Evolutionary conservation across 1,284 basidiomycete genomes (phyloP), one percentile per base, ranked within the genome.

Genomic region (Ustilago trichophora): DNA sequence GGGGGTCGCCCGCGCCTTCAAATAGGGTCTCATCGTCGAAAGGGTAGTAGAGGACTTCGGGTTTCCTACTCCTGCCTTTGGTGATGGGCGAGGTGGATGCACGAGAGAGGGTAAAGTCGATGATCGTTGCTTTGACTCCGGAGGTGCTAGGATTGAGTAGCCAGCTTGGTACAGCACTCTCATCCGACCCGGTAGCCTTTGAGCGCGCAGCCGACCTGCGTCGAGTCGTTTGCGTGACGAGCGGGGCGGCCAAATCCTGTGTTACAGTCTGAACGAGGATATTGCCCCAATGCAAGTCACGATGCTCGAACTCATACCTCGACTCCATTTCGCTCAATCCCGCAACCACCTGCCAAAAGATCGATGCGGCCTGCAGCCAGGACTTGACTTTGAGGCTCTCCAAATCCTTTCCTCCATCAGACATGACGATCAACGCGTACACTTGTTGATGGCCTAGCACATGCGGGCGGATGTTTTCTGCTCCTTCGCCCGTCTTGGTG

Each of bases 201-300:
- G n/a, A n/a, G n/a, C n/a, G n/a, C n/a, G n/a, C n/a, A n/a, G n/a
- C n/a, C n/a, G n/a, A n/a, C n/a, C n/a, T n/a, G n/a, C n/a, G n/a
- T n/a, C n/a, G n/a, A n/a, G n/a, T n/a, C n/a, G n/a, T n/a, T n/a
- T n/a, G n/a, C n/a, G n/a, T n/a, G n/a, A n/a, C n/a, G n/a, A n/a
- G n/a, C n/a, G n/a, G n/a, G n/a, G n/a, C n/a, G n/a, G n/a, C n/a
- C n/a, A n/a, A n/a, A n/a, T n/a, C n/a, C n/a, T n/a, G 13, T 19
- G 8, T 15, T 16, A 54, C 49, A 7, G 16, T 18, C 32, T 58
- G 54, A 12, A 98, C 87, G 10, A 98, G 86, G 42, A 98, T 90
- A 82, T 98, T 96, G n/a, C 95, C 95, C 88, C 93, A 93, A 78
- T 98, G 95, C 29, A 98, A 85, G 82, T 98, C 95, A 16, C 95